A percentile compares a stretch with the other conserved stretches of the same genome.
phyloP scores from a whole-genome alignment of 306 rosid species.

The Lupinus albus region DNA sequence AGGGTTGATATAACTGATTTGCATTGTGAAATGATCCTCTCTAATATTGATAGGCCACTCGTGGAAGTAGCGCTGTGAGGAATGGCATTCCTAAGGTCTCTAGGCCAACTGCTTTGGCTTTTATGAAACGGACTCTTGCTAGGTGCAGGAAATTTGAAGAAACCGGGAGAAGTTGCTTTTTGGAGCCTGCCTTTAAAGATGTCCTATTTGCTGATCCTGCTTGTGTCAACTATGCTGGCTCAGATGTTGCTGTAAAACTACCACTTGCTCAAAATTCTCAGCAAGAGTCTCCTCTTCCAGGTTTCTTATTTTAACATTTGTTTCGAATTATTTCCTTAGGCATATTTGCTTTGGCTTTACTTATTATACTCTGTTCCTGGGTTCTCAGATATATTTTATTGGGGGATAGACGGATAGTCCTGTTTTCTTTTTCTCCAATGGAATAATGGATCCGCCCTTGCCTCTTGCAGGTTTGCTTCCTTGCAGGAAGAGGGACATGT shows the following conservation, averaged over 20 bases:
- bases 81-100: conserved; percentile 71
- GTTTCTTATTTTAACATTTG: conserved; percentile 42
- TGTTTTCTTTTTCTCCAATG: neutral
- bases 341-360: conserved; percentile 28
- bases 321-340: conserved; percentile 23
- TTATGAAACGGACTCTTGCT: conserved; percentile 77
- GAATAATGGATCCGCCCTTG: conserved; percentile 31
- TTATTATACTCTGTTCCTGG: conserved; percentile 3
- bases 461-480: conserved; percentile 60
- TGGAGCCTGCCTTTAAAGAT: conserved; percentile 65
- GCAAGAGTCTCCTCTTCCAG: conserved; percentile 48
- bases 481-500: conserved; percentile 48
- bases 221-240: conserved; percentile 42
- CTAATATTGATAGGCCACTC: conserved; percentile 73
- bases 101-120: conserved; percentile 68
- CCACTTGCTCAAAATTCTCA: conserved; percentile 40
- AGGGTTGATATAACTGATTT: conserved; percentile 21
- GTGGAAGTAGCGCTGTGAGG: conserved; percentile 73
- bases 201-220: conserved; percentile 54
- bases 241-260: conserved; percentile 41
- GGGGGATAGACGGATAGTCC: neutral
- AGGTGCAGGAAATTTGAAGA: conserved; percentile 72
- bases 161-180: conserved; percentile 70
- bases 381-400: conserved; percentile 8
- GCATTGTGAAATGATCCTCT: conserved; percentile 33